Evolutionary conservation across 257 asterid genomes (phyloP), one percentile per base, ranked within the genome.

Genomic region (Solanum medicagineum): DNA sequence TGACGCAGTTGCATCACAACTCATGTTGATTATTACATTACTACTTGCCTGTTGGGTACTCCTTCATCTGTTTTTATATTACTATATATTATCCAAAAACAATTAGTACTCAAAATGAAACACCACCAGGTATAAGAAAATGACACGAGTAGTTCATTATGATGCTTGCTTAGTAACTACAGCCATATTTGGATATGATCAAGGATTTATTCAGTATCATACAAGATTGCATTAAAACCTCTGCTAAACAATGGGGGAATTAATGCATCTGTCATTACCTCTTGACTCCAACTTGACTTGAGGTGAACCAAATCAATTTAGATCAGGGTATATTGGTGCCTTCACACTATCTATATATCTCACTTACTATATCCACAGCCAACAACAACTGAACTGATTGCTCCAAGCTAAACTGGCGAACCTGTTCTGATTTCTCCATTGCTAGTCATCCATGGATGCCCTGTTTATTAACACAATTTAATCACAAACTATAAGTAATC

Each of bases 381-480:
- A 40, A 16, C 47, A 75, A 5, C 24, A 49, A 77, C 16, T 26
- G 3, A 49, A 77, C 10, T 26, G 3, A 51, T 26, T 51, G 24
- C 63, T 51, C 45, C 13, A 20, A 53, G 10, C 62, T 77, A 77
- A 77, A 77, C 51, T 53, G 36, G 49, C 17, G 47, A 4, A 53
- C 54, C 86, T 29, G 54, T 66, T 56, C 80, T 84, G 36, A 47
- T 66, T 83, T 84, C 70, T 84, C 84, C 81, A 0, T 77, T 79
- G 66, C 87, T 49, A 59, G 66, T 79, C 87, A 85, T 49, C 87
- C 87, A 85, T 62, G 84, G 80, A 24, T 85, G 84, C 66, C 87
- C 87, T 85, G 87, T 77, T 57, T 40, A 19, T 44, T 74, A 71
- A 22, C 66, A 60, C 42, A 26, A 44, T 10, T 47, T 8, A 8